A percentile compares a stretch with the other conserved stretches of the same genome.
These are phyloP conservation scores for Cajanus cajan DNA, from an alignment of 306 rosid genomes.

Conservation along the genomic window DNA sequence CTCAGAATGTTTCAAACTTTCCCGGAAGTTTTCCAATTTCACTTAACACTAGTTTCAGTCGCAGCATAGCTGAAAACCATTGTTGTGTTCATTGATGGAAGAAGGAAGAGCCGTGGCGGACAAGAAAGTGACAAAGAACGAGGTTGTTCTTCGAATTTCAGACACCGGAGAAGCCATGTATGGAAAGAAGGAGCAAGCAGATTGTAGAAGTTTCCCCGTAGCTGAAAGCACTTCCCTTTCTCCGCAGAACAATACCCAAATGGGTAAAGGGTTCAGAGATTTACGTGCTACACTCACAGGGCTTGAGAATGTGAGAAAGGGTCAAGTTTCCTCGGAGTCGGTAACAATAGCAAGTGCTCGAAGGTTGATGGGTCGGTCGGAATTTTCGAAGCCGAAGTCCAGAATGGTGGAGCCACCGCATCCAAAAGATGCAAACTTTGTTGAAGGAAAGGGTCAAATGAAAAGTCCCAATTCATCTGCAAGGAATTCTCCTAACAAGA, in stretches of 20 bases:
- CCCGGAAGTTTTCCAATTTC: background rate
- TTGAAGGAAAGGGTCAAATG: conserved; percentile 27
- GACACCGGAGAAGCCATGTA: conserved; percentile 16
- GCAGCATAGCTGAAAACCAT: background rate
- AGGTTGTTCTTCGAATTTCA: conserved; percentile 56
- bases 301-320: conserved; percentile 20
- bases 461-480: conserved; percentile 20
- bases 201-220: background rate
- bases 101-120: conserved; percentile 34
- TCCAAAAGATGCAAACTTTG: conserved; percentile 28
- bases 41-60: background rate
- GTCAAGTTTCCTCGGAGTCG: conserved; percentile 28
- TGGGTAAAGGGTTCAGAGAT: conserved; percentile 28
- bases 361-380: conserved; percentile 43
- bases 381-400: conserved; percentile 62
- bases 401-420: conserved; percentile 59
- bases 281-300: conserved; percentile 38
- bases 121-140: conserved; percentile 44
- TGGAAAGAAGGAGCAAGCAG: background rate
- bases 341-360: background rate
- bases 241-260: conserved; percentile 20
- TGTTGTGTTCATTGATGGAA: conserved; percentile 23
- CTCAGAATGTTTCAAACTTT: background rate
- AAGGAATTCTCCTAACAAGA: conserved; percentile 30
- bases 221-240: conserved; percentile 29